Evolutionary conservation across 345 rosid genomes (phyloP).

Genomic region (Citrus trifoliata): DNA sequence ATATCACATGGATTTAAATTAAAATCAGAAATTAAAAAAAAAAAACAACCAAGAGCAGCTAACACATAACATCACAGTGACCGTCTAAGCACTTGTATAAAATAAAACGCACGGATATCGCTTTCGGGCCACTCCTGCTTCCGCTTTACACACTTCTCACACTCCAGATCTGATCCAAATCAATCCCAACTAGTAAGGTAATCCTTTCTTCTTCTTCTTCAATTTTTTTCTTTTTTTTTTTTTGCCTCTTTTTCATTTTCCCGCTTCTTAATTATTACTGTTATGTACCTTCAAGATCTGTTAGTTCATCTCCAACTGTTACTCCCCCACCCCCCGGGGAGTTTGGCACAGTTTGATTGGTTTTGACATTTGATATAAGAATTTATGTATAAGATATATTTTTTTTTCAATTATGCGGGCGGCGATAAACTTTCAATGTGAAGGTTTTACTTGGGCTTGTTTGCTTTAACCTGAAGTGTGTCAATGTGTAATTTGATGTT

Average conservation of each 20-base stretch:
- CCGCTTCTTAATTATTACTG: background rate
- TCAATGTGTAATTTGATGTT: background rate
- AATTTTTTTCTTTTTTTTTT: background rate
- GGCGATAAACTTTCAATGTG: background rate
- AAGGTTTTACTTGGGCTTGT: background rate
- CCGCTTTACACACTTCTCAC: background rate
- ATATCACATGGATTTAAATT: background rate
- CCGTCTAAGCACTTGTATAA: background rate
- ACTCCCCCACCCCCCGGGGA: too few species aligned
- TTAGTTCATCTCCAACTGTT: background rate
- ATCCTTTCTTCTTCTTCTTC: background rate
- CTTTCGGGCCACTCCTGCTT: background rate
- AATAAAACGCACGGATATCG: background rate
- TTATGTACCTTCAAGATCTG: background rate
- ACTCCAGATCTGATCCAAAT: constrained; percentile 16
- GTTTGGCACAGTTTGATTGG: background rate
- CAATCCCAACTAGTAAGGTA: background rate
- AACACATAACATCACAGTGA: background rate
- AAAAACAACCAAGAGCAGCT: too few species aligned
- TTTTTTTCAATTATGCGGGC: background rate
- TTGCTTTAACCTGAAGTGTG: too few species aligned
- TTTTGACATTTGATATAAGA: background rate
- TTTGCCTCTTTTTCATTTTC: background rate
- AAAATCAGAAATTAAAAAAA: background rate
- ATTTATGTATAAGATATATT: too few species aligned